phyloP scores from a whole-genome alignment of 2,329 filamentous ascomycete species.

The Hypoxylon sp. region DNA sequence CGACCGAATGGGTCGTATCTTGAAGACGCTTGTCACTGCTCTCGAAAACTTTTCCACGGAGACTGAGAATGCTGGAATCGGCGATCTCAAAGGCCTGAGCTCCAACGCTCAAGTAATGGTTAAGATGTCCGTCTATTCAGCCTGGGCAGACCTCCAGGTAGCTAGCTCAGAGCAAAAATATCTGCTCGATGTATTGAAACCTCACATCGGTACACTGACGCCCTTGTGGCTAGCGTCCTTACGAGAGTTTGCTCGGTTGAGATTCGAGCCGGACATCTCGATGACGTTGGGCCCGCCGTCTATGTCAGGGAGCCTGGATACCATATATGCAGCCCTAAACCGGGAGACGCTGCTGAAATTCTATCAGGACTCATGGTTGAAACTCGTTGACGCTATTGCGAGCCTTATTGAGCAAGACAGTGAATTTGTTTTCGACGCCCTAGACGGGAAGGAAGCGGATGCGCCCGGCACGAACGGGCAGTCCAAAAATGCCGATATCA shows the following conservation, averaged over 20 bases:
- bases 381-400: slow-evolving; percentile 96
- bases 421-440: slow-evolving; percentile 95
- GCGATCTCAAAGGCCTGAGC: slow-evolving; percentile 91
- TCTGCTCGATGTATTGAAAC: slow-evolving; percentile 87
- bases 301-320: slow-evolving; percentile 87
- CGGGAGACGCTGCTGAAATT: slow-evolving; percentile 93
- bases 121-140: slow-evolving; percentile 95
- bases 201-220: slow-evolving; percentile 89
- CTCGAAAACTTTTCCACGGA: slow-evolving; percentile 93
- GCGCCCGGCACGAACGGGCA: slow-evolving; percentile 64
- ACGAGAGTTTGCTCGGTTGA: slow-evolving; percentile 90
- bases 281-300: slow-evolving; percentile 87
- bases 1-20: slow-evolving; percentile 97
- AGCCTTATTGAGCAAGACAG: slow-evolving; percentile 98
- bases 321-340: slow-evolving; percentile 94
- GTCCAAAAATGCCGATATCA: slow-evolving; percentile 83
- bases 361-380: slow-evolving; percentile 97
- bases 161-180: slow-evolving; percentile 94
- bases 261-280: slow-evolving; percentile 98
- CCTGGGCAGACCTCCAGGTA: slow-evolving; percentile 97
- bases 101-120: slow-evolving; percentile 99
- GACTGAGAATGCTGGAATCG: slow-evolving; percentile 86
- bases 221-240: slow-evolving; percentile 95
- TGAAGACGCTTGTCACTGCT: slow-evolving; percentile 91
- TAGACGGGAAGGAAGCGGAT: slow-evolving; percentile 83